These are phyloP conservation scores for Alternaria brassicae DNA, from an alignment of 2,329 filamentous ascomycete species.

Conservation along the genomic window DNA sequence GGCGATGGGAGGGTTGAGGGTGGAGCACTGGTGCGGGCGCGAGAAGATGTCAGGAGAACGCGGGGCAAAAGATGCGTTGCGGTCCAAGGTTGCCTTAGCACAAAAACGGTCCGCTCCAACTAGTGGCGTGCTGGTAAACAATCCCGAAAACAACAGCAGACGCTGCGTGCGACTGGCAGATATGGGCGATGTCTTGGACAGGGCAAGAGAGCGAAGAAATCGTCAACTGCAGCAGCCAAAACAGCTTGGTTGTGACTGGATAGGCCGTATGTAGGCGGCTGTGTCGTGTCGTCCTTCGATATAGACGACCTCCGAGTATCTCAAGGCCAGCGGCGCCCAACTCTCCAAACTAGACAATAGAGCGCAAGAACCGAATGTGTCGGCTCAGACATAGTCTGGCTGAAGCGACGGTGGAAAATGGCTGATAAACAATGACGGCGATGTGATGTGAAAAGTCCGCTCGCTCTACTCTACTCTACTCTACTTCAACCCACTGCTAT, in stretches of 20 bases:
- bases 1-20: neutral
- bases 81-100: neutral
- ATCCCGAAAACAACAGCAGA: neutral
- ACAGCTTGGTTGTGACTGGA: neutral
- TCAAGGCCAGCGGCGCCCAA: slow-evolving; percentile 43
- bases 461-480: slow-evolving; percentile 7
- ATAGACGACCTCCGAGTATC: neutral
- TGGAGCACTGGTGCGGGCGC: neutral
- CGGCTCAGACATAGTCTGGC: slow-evolving; percentile 46
- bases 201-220: neutral
- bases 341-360: slow-evolving; percentile 46
- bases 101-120: slow-evolving; percentile 1
- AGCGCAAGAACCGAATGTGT: slow-evolving; percentile 32
- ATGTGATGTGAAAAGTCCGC: neutral
- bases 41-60: neutral
- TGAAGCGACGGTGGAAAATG: slow-evolving; percentile 18
- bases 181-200: slow-evolving; percentile 2
- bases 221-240: neutral
- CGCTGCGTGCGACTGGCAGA: neutral
- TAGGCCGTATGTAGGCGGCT: neutral
- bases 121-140: slow-evolving; percentile 17
- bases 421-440: slow-evolving; percentile 3
- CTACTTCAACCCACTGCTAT: slow-evolving; percentile 13
- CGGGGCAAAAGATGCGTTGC: neutral
- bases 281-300: neutral